A percentile compares a stretch with the other conserved stretches of the same genome.
Evolutionary conservation across 2,329 filamentous ascomycete species (phyloP).

Genomic region (Neonectria hederae): DNA sequence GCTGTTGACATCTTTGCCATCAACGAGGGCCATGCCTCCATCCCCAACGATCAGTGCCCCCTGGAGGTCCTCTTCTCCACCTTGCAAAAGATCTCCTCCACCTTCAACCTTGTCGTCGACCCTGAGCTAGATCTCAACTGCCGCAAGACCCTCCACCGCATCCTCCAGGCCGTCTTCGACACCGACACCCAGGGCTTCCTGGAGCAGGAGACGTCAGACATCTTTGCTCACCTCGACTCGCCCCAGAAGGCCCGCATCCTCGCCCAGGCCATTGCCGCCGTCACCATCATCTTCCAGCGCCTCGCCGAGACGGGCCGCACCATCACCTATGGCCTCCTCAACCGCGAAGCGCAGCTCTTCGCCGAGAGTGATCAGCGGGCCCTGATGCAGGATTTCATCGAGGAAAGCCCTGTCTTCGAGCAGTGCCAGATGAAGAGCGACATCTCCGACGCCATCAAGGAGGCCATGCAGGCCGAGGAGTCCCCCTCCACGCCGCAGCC

Average conservation of each 20-base stretch:
- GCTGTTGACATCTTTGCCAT: slow-evolving; percentile 38
- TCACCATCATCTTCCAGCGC: slow-evolving; percentile 38
- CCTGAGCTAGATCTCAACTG: slow-evolving; percentile 38
- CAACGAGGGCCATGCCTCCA: slow-evolving; percentile 34
- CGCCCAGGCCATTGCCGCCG: slow-evolving; percentile 40
- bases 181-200: slow-evolving; percentile 39
- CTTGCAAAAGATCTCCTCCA: slow-evolving; percentile 33
- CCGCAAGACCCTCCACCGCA: slow-evolving; percentile 38
- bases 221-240: slow-evolving; percentile 37
- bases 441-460: slow-evolving; percentile 37
- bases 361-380: slow-evolving; percentile 41
- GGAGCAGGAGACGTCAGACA: slow-evolving; percentile 41
- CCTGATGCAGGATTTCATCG: slow-evolving; percentile 39
- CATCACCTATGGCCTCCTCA: slow-evolving; percentile 37
- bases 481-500: slow-evolving; percentile 37
- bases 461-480: slow-evolving; percentile 41
- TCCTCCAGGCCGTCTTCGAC: slow-evolving; percentile 43
- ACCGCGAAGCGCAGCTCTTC: slow-evolving; percentile 41
- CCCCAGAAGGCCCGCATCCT: slow-evolving; percentile 39
- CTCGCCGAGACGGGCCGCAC: slow-evolving; percentile 36
- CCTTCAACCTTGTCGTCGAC: slow-evolving; percentile 38
- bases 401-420: slow-evolving; percentile 39
- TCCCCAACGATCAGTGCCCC: slow-evolving; percentile 39
- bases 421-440: slow-evolving; percentile 31
- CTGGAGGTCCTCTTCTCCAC: slow-evolving; percentile 37